phyloP scores from a whole-genome alignment of 140 eudicot species.

The Cichorium intybus region DNA sequence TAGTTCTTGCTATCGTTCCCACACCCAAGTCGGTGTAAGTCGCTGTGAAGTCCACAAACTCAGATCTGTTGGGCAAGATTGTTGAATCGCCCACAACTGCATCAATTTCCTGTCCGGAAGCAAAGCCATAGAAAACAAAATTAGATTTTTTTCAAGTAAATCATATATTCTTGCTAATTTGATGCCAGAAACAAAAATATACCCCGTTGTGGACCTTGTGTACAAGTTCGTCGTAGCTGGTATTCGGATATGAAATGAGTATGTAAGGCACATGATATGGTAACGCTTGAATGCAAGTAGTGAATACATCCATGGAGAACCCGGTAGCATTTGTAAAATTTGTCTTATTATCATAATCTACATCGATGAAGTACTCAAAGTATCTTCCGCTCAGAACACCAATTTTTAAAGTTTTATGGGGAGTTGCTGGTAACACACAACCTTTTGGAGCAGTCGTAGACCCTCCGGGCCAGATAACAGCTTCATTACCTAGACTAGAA shows the following conservation, averaged over 20 bases:
- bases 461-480: background rate
- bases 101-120: constrained; percentile 32
- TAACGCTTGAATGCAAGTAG: background rate
- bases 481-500: constrained; percentile 11
- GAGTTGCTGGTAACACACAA: background rate
- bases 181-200: no score
- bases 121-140: background rate
- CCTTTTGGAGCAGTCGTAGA: background rate
- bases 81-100: constrained; percentile 44
- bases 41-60: constrained; percentile 38
- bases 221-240: background rate
- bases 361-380: background rate
- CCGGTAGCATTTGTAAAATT: background rate
- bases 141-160: background rate
- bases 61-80: constrained; percentile 37
- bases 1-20: constrained; percentile 15
- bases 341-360: background rate
- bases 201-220: background rate
- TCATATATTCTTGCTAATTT: no score
- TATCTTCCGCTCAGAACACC: background rate
- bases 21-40: constrained; percentile 36
- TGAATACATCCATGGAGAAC: background rate
- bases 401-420: background rate
- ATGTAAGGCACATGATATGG: constrained; percentile 19
- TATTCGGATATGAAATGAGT: background rate